Percentiles rank a stretch among this genome's conserved stretches.
These are phyloP conservation scores for Boletus smithii DNA, from an alignment of 1,284 basidiomycete species.

Conservation along the genomic window DNA sequence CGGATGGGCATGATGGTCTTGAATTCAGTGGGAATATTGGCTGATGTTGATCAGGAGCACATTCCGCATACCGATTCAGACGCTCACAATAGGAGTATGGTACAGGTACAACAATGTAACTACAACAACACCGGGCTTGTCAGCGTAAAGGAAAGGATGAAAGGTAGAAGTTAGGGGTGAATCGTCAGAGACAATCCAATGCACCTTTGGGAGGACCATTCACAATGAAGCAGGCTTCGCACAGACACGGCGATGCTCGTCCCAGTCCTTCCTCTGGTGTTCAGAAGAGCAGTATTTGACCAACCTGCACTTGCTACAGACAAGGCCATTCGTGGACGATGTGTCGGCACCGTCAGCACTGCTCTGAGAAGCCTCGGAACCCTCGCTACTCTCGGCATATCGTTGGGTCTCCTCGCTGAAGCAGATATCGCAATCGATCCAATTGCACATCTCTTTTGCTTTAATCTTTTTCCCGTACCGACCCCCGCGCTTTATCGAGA, in stretches of 20 bases:
- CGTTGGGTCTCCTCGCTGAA: constrained; percentile 47
- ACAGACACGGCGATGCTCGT: constrained; percentile 67
- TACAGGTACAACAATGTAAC: constrained; percentile 9
- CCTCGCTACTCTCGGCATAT: constrained; percentile 42
- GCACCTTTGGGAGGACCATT: too few species aligned
- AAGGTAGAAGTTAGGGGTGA: too few species aligned
- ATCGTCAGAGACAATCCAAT: too few species aligned
- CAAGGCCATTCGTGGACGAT: constrained; percentile 41
- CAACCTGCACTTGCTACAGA: constrained; percentile 70
- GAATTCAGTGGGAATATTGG: constrained; percentile 3
- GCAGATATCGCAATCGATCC: constrained; percentile 65
- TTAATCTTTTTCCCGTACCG: constrained; percentile 46
- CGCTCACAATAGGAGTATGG: not conserved
- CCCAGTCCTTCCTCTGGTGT: constrained; percentile 70
- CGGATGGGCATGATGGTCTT: constrained; percentile 57
- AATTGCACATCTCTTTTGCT: constrained; percentile 68
- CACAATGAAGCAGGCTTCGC: constrained; percentile 37
- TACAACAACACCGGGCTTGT: constrained; percentile 6
- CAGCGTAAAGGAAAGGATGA: not conserved
- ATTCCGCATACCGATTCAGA: not conserved
- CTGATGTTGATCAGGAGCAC: too few species aligned
- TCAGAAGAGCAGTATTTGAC: constrained; percentile 70
- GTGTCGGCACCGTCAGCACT: constrained; percentile 35
- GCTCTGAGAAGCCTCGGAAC: constrained; percentile 50
- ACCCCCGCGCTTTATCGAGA: constrained; percentile 55